phyloP scores from a whole-genome alignment of 345 rosid species.

The Acer campestre region DNA sequence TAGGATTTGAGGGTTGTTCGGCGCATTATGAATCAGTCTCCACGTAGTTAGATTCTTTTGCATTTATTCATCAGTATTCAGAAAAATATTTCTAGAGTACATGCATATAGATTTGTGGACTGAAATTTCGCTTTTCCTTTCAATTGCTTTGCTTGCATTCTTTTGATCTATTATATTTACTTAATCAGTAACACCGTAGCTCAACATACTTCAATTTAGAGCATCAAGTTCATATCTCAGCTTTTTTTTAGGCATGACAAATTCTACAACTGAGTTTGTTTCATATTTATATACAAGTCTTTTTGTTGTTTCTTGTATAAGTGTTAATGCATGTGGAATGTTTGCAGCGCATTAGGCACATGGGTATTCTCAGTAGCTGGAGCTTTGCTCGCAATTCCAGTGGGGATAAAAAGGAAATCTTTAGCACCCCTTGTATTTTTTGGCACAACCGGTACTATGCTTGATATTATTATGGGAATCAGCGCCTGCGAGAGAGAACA shows the following conservation, averaged over 20 bases:
- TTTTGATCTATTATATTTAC: background rate
- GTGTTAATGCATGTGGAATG: slow-evolving; percentile 19
- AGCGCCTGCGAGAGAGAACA: slow-evolving; percentile 94
- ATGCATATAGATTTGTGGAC: too few species aligned
- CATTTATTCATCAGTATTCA: too few species aligned
- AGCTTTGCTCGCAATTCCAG: slow-evolving; percentile 87
- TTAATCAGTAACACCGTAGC: background rate
- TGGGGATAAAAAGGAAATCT: slow-evolving; percentile 88
- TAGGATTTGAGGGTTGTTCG: too few species aligned
- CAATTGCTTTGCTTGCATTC: background rate
- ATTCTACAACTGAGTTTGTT: background rate
- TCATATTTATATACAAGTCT: background rate
- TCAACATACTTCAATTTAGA: background rate
- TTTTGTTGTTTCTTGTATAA: background rate
- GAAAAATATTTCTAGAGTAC: too few species aligned
- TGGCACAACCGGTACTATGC: slow-evolving; percentile 97
- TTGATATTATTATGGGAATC: slow-evolving; percentile 86
- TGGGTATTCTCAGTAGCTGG: slow-evolving; percentile 92
- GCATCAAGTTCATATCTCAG: background rate
- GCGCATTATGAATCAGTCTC: too few species aligned
- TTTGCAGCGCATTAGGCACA: slow-evolving; percentile 84
- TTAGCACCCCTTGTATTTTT: slow-evolving; percentile 90
- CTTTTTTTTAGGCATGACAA: background rate
- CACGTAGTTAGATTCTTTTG: too few species aligned
- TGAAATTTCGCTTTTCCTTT: too few species aligned